These are phyloP conservation scores for Apiotrichum sp. DNA, from an alignment of 1,284 basidiomycete genomes.

Conservation along the genomic window DNA sequence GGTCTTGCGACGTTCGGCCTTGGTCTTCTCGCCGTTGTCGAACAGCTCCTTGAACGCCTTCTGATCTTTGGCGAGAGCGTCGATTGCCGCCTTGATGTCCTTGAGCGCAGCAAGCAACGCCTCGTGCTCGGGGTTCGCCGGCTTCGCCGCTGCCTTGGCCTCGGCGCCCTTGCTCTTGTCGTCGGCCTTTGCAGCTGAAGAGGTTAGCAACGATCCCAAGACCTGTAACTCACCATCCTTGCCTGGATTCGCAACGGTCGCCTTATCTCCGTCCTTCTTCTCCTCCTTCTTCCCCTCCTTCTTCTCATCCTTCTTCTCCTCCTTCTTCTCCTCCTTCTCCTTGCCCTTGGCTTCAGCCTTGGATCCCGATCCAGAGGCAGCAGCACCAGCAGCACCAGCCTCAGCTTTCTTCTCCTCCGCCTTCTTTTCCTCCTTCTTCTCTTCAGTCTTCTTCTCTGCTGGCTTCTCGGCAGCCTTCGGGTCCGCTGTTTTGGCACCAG, in stretches of 20 bases:
- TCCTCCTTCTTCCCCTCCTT: too few relatives aligned
- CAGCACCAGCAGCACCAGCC: too few relatives aligned
- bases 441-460: neutral
- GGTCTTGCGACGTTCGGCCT: neutral
- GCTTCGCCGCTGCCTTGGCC: too few relatives aligned
- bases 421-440: constrained; percentile 16
- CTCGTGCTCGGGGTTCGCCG: neutral
- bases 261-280: constrained; percentile 30
- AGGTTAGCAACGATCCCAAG: neutral
- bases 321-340: too few relatives aligned
- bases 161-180: neutral
- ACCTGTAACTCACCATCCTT: neutral
- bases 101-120: neutral
- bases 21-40: neutral
- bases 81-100: neutral
- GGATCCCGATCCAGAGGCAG: too few relatives aligned
- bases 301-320: too few relatives aligned
- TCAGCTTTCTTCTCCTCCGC: too few relatives aligned
- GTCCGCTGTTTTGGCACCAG: too few relatives aligned
- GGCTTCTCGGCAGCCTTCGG: neutral
- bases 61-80: neutral
- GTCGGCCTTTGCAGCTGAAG: neutral
- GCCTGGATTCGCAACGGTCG: neutral
- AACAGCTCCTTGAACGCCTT: constrained; percentile 4
- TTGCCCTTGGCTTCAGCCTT: too few relatives aligned